phyloP scores from a whole-genome alignment of 140 eudicot species.

The Anethum foeniculum region DNA sequence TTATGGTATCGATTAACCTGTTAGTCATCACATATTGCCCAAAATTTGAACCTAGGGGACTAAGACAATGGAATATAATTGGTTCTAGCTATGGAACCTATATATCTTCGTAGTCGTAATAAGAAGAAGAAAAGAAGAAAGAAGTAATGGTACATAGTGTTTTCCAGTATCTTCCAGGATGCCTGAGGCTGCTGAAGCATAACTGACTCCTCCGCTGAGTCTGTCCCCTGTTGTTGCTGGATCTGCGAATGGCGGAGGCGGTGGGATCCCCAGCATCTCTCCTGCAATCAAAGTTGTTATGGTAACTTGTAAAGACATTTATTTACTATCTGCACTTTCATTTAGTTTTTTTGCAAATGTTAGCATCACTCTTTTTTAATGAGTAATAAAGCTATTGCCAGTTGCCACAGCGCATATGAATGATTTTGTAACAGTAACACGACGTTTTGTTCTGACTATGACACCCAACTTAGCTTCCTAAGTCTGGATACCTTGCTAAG shows the following conservation, averaged over 20 bases:
- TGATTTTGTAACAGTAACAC: neutral
- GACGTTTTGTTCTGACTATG: neutral
- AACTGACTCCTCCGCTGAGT: slow-evolving; percentile 68
- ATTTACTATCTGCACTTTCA: neutral
- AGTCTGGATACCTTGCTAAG: neutral
- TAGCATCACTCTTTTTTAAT: neutral
- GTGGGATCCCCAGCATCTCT: slow-evolving; percentile 50
- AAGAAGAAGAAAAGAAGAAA: neutral
- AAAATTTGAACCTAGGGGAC: neutral
- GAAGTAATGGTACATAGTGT: slow-evolving; percentile 40
- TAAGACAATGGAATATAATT: neutral
- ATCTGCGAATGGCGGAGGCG: slow-evolving; percentile 77
- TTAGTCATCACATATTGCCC: neutral
- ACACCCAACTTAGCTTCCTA: neutral
- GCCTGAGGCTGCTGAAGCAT: slow-evolving; percentile 96
- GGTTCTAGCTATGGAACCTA: neutral
- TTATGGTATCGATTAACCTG: neutral
- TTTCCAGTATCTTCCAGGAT: slow-evolving; percentile 84
- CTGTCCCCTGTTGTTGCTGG: slow-evolving; percentile 44
- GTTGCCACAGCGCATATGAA: neutral
- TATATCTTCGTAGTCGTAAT: neutral
- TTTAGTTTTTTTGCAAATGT: neutral
- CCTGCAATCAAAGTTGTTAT: slow-evolving; percentile 29
- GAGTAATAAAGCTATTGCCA: neutral
- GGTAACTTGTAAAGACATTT: neutral